A percentile compares a stretch with the other conserved stretches of the same genome.
These are phyloP conservation scores for Diaporthe ilicicola DNA, from an alignment of 2,329 filamentous ascomycete species.

Conservation along the genomic window DNA sequence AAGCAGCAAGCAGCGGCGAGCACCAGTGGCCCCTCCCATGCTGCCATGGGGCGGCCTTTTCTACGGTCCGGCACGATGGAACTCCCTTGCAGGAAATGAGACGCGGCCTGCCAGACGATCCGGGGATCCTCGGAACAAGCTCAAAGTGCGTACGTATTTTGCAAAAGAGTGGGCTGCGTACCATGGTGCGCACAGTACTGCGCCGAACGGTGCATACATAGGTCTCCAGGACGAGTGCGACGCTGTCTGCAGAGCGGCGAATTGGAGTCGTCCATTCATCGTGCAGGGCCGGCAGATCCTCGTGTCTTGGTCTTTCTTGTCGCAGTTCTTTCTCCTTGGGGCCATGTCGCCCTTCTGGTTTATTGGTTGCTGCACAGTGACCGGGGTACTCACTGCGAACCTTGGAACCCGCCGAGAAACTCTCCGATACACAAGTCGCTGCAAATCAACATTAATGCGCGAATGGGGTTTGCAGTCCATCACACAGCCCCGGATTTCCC, in stretches of 20 bases:
- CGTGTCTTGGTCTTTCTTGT: not conserved
- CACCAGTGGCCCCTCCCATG: not conserved
- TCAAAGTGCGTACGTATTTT: not conserved
- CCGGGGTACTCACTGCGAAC: not conserved
- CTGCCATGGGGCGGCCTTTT: not conserved
- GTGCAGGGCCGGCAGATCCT: not conserved
- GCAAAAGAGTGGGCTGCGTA: not conserved
- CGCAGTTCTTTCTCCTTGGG: slow-evolving; percentile 18
- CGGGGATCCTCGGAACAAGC: not conserved
- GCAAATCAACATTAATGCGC: not conserved
- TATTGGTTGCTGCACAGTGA: not conserved
- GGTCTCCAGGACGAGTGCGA: slow-evolving; percentile 3
- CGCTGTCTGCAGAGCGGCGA: not conserved
- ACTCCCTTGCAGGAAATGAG: slow-evolving; percentile 22
- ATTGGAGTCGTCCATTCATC: not conserved
- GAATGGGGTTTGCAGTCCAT: not conserved
- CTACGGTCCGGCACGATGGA: slow-evolving; percentile 14
- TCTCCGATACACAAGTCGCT: slow-evolving; percentile 21
- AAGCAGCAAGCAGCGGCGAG: too few species aligned
- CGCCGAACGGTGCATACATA: slow-evolving; percentile 2
- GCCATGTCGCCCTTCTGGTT: not conserved
- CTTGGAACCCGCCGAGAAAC: slow-evolving; percentile 12
- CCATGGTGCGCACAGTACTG: not conserved
- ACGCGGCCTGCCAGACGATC: slow-evolving; percentile 20
- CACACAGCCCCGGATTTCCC: too few species aligned